Percentiles rank a stretch among this genome's conserved stretches.
These are phyloP conservation scores for Parmelia sp. DNA, from an alignment of 495 filamentous ascomycete species.

Conservation along the genomic window DNA sequence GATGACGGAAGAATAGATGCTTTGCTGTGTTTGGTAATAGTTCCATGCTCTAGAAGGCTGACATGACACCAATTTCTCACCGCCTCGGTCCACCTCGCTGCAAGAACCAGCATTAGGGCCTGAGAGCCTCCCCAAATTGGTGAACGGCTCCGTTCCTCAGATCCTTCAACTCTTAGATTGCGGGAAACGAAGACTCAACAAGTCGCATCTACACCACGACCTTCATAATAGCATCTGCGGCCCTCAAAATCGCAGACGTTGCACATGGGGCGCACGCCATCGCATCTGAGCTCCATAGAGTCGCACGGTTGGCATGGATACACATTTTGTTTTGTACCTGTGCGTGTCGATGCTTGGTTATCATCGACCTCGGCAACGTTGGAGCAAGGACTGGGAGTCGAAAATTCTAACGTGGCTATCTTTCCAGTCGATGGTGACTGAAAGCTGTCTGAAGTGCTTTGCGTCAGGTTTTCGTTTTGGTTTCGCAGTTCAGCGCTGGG, in stretches of 20 bases:
- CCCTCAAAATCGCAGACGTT: background rate
- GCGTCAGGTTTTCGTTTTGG: background rate
- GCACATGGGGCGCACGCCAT: background rate
- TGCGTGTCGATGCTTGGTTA: background rate
- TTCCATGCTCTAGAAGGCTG: background rate
- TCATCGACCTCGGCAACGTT: background rate
- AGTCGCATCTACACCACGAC: background rate
- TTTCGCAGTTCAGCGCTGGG: background rate
- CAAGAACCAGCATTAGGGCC: background rate
- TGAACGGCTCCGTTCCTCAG: background rate
- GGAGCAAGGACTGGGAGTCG: background rate
- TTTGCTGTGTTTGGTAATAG: background rate
- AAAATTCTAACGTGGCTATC: background rate
- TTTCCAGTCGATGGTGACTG: background rate
- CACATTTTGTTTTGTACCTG: background rate
- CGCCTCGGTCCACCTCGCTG: background rate
- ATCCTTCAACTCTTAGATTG: background rate
- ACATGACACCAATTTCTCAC: background rate
- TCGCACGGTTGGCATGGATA: background rate
- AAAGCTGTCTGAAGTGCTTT: background rate
- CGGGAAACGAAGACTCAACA: background rate
- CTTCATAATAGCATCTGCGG: background rate
- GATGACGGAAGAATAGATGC: background rate
- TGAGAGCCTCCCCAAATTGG: background rate
- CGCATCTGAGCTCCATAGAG: background rate